Conservation (phyloP, 495 filamentous ascomycete genomes). For the Aspergillus bertholletiae region DNA sequence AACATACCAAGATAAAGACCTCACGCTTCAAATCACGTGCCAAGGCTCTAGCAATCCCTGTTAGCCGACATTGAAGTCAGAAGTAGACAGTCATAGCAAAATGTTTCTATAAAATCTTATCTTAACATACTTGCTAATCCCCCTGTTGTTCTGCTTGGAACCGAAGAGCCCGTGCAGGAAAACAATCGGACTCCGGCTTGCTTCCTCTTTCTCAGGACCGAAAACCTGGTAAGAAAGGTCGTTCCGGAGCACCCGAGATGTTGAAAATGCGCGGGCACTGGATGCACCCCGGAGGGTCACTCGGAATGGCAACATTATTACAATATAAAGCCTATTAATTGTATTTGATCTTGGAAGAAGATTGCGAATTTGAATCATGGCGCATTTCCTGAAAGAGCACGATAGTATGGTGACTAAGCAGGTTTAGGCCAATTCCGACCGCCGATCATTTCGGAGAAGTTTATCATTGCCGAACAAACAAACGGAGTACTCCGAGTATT, state of each 20-base stretch:
- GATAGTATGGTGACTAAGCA: background rate
- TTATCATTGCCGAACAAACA: background rate
- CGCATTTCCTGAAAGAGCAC: background rate
- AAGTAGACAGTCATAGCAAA: background rate
- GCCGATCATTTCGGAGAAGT: no score
- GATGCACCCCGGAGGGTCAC: slow-evolving; percentile 12
- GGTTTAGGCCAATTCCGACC: background rate
- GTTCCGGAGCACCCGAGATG: slow-evolving; percentile 21
- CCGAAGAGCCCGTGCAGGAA: slow-evolving; percentile 95
- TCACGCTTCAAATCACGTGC: slow-evolving; percentile 76
- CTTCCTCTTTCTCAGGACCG: slow-evolving; percentile 34
- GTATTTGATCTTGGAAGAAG: background rate
- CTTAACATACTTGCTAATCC: slow-evolving; percentile 89
- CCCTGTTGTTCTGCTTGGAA: slow-evolving; percentile 92
- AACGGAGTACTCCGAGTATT: no score
- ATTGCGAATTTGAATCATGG: background rate
- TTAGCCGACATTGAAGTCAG: slow-evolving; percentile 14
- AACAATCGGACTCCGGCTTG: slow-evolving; percentile 62
- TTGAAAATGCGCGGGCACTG: slow-evolving; percentile 35
- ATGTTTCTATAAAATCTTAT: no score
- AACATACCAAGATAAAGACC: slow-evolving; percentile 77
- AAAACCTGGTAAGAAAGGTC: slow-evolving; percentile 43
- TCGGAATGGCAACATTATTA: slow-evolving; percentile 21
- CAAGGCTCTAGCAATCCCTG: slow-evolving; percentile 55
- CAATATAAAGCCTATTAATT: background rate